phyloP scores from a whole-genome alignment of 345 rosid genomes.

The Sisymbrium altissimum region DNA sequence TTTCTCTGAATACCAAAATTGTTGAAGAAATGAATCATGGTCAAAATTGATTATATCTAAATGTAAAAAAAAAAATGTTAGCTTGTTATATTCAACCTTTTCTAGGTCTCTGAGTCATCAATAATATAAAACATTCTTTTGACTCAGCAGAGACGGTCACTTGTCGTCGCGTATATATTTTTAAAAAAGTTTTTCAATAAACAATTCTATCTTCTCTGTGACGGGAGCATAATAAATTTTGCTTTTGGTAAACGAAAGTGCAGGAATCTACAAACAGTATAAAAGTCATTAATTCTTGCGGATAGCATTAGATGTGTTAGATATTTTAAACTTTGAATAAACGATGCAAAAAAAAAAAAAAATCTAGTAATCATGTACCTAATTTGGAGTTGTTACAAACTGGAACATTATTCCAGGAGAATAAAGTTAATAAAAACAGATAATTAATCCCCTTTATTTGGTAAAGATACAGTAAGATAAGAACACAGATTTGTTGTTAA shows the following conservation, averaged over 20 bases:
- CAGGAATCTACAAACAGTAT: background rate
- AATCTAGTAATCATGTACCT: background rate
- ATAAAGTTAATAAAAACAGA: background rate
- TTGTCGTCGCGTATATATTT: background rate
- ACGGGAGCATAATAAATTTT: background rate
- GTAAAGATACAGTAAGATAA: slow-evolving; percentile 12
- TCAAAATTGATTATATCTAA: background rate
- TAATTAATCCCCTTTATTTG: slow-evolving; percentile 9
- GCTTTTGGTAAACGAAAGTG: background rate
- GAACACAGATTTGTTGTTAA: background rate
- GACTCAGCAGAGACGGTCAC: background rate
- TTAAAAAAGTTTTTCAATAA: background rate
- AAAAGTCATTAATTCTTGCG: background rate
- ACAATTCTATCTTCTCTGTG: background rate
- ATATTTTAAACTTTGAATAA: background rate
- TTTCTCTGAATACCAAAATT: background rate
- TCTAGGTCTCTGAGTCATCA: background rate
- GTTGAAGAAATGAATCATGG: background rate
- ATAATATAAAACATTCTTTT: background rate
- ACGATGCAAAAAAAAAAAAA: background rate
- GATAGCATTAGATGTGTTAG: background rate
- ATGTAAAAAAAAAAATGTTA: too few species aligned
- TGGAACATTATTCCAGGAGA: background rate
- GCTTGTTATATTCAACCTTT: background rate
- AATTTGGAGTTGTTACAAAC: background rate